Evolutionary conservation across 1,284 basidiomycete species (phyloP), one percentile per base, ranked within the genome.

Genomic region (Ustilago crameri): DNA sequence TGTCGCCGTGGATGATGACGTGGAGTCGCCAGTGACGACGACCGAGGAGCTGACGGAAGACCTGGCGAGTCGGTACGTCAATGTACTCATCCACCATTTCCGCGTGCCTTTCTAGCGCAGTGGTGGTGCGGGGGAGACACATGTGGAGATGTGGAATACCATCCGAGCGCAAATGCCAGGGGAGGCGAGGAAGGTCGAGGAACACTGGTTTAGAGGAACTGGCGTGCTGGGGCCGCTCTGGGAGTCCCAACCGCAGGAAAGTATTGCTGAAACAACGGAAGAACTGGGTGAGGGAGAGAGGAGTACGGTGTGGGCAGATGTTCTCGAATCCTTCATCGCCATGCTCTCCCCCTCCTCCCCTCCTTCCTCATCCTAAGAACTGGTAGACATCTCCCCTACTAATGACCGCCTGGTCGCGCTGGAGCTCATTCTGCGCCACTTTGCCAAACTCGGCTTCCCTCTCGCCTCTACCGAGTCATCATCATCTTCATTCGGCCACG

Each of bases 51-150:
- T 68, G 3, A 57, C 64, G 15, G 61, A 68, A 43, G 53, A 64
- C 27, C 51, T 73, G 3, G 70, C 70, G 1, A 57, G 48, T 34
- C 55, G 64, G 15, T 73, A 68, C 41, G 46, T 73, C 50, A 73
- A 73, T 46, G 64, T 73, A 14, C 48, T 73, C 5, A 73, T 73
- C 42, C 70, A 73, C 41, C 53, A 73, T 56, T 73, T 73, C 35
- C 20, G 48, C 10, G 51, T 68, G 1, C 41, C 60, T 3, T 73
- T 67, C 40, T 22, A 54, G 23, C 55, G 70, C n/a, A n/a, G n/a
- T n/a, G n/a, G n/a, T n/a, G n/a, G n/a, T 0, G 47, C 3, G 8
- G n/a, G 50, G 12, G 17, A 54, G 2, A 50, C 70, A 17, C 53
- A 73, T 47, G 44, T 49, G 1, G 23, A 56, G 10, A 64, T 68